Evolutionary conservation across 2,329 filamentous ascomycete species (phyloP).

Genomic region (Ilyonectria mors-panacis): DNA sequence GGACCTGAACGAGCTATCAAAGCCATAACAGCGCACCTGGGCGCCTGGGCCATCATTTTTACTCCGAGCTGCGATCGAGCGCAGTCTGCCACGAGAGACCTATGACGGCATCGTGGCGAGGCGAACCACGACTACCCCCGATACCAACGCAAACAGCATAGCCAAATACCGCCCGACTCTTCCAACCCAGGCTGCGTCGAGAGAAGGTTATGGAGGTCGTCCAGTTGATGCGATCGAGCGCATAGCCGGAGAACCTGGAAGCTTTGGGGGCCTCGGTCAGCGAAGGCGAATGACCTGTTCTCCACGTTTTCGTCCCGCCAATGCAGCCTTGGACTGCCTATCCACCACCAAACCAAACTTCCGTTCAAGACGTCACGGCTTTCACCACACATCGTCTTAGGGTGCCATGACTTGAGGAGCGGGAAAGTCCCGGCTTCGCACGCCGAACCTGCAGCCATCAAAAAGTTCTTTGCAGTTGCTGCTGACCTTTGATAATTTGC

Average conservation of each 20-base stretch:
- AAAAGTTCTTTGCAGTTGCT: too few species aligned
- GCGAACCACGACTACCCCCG: neutral
- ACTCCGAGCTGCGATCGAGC: neutral
- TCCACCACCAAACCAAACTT: neutral
- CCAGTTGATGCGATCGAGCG: neutral
- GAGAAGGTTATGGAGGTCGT: neutral
- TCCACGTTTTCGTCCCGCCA: neutral
- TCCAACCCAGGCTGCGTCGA: neutral
- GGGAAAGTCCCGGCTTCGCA: too few species aligned
- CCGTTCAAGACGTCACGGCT: too few species aligned
- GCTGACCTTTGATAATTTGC: conserved; percentile 32
- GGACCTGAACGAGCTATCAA: too few species aligned
- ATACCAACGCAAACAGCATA: neutral
- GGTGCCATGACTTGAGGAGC: conserved; percentile 51
- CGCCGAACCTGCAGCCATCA: too few species aligned
- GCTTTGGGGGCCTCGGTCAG: neutral
- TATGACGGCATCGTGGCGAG: neutral
- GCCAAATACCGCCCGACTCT: neutral
- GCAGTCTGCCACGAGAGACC: neutral
- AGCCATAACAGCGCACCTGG: too few species aligned
- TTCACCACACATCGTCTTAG: too few species aligned
- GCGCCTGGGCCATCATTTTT: too few species aligned
- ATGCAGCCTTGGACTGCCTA: neutral
- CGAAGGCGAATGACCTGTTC: conserved; percentile 14
- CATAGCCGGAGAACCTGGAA: neutral